Evolutionary conservation across 2,329 filamentous ascomycete species (phyloP).

Genomic region (Cladosporium oxysporum): DNA sequence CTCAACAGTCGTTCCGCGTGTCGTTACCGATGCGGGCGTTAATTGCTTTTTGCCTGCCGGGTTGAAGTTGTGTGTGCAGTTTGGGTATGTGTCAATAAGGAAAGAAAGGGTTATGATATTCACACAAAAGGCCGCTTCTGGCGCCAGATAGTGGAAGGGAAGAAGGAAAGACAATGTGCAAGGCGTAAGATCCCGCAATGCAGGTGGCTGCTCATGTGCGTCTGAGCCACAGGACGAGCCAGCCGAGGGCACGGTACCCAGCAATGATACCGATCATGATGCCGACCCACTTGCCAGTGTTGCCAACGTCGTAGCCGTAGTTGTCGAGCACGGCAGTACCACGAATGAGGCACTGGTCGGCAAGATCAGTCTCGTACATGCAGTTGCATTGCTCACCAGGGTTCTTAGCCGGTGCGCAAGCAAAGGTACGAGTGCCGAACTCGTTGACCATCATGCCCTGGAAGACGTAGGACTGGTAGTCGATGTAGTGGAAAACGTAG

Average conservation of each 20-base stretch:
- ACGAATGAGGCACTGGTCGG: slow-evolving; percentile 66
- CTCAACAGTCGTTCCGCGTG: slow-evolving; percentile 8
- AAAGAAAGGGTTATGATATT: slow-evolving; percentile 17
- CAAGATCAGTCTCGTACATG: slow-evolving; percentile 61
- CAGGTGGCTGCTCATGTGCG: slow-evolving; percentile 11
- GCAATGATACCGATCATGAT: slow-evolving; percentile 76
- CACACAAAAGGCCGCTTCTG: not conserved
- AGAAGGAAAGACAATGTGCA: slow-evolving; percentile 2
- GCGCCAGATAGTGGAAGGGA: not conserved
- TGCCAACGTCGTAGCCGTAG: slow-evolving; percentile 68
- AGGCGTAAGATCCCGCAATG: not conserved
- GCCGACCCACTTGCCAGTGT: slow-evolving; percentile 69
- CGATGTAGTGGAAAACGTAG: slow-evolving; percentile 86
- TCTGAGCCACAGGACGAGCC: slow-evolving; percentile 42
- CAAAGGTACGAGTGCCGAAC: slow-evolving; percentile 66
- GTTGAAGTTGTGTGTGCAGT: slow-evolving; percentile 4
- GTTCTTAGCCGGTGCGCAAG: slow-evolving; percentile 55
- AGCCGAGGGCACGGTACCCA: slow-evolving; percentile 70
- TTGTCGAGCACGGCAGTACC: slow-evolving; percentile 68
- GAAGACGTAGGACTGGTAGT: slow-evolving; percentile 85
- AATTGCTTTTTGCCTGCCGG: not conserved
- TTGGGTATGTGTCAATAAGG: not conserved
- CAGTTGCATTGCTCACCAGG: slow-evolving; percentile 60
- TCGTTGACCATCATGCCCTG: slow-evolving; percentile 94
- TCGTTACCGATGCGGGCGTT: slow-evolving; percentile 10